A percentile compares a stretch with the other conserved stretches of the same genome.
Conservation (phyloP, 257 asterid species). For the Nicotiana benthamiana region DNA sequence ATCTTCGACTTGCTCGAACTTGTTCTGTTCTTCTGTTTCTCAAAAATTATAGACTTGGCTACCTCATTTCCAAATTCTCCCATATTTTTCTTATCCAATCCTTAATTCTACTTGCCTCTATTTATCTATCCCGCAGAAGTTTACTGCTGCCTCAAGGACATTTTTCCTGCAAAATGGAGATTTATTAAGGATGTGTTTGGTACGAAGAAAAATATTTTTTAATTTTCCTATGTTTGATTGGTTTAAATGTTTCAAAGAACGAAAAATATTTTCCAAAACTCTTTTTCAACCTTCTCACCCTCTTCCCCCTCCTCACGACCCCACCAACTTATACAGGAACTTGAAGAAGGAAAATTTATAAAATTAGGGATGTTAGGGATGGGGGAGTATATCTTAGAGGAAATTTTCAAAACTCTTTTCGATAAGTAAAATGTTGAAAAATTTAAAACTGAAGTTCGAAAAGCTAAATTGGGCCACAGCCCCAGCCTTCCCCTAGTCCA, state of each 20-base stretch:
- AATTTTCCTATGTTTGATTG: too few species aligned
- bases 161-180: not conserved
- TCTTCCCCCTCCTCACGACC: too few species aligned
- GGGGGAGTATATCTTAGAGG: too few species aligned
- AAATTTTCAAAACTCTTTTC: not conserved
- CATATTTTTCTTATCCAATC: conserved; percentile 21
- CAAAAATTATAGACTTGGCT: conserved; percentile 19
- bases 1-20: conserved; percentile 28
- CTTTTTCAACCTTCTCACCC: too few species aligned
- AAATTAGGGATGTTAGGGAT: not conserved
- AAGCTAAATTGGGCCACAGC: not conserved
- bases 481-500: not conserved
- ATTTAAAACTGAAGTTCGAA: not conserved
- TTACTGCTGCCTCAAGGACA: not conserved
- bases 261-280: too few species aligned
- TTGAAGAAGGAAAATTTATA: not conserved
- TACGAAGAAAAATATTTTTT: too few species aligned
- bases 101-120: not conserved
- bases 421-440: not conserved
- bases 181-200: not conserved
- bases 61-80: conserved; percentile 34
- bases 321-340: not conserved
- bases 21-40: conserved; percentile 39
- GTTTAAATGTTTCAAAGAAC: too few species aligned
- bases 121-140: not conserved